Base-by-base conservation (phyloP, 2,329 filamentous ascomycete species). In the Fusarium equiseti region DNA sequence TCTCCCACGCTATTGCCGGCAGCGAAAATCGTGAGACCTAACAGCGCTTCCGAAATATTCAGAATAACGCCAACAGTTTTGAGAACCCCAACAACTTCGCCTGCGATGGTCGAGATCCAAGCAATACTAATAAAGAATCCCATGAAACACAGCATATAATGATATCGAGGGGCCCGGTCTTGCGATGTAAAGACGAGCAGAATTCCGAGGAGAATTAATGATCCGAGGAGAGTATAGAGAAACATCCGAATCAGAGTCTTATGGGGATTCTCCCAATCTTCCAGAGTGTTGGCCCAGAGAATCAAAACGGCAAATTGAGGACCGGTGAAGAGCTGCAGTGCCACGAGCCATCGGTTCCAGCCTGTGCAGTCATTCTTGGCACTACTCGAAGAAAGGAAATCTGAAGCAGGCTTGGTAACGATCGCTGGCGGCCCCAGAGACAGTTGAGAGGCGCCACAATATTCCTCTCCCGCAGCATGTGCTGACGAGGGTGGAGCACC, bases 1-100 rank as follows among this genome's bases (percentile, higher is more conserved):
- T 99, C 96, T 40, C 96, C 95, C 11, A 98, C 86, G 11, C 93
- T 97, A 81, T 99, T 99, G 29, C 96, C 96, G 35, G 98, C 94
- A 4, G 96, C 96, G 79, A 99, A 99, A 58, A 99, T 91, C 18
- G 96, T 99, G 54, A 99, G 87, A 3, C 96, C 96, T 13, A 99
- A 87, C 68, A 99, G 93, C 6, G 96, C 96, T 80, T 99, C 96
- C 18, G 92, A 96, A 77, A 99, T 99, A 76, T 92, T 91, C 59
- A 97, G 84, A 53, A 99, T 93, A 31, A 98, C 92, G 11, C 96
- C 96, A 51, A 98, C 85, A 1, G 96, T 92, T 81, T 99, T 98
- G 70, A 99, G 87, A 8, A 98, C 92, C 32, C 94, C 95, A 8
- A 99, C 96, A 8, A 99, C 96, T 83, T 99, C 95, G 38, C 94